A percentile compares a stretch with the other conserved stretches of the same genome.
These are phyloP conservation scores for Eimeria praecox DNA, from an alignment of 169 alveolate genomes.

Conservation along the genomic window DNA sequence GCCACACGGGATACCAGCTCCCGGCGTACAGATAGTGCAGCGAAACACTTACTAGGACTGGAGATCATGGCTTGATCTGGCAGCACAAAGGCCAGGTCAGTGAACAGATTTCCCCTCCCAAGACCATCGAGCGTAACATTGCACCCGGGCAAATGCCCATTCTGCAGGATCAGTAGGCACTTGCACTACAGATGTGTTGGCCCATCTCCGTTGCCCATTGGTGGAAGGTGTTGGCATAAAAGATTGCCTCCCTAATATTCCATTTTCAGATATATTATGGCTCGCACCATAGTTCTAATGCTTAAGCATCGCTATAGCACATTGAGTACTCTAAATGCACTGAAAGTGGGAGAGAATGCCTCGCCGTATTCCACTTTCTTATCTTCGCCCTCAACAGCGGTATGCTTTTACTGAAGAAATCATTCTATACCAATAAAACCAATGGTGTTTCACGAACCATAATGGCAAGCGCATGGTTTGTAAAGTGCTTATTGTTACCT, in stretches of 20 bases:
- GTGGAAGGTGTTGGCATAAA: not conserved
- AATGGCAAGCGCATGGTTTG: not conserved
- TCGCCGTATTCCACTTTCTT: not conserved
- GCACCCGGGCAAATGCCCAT: constrained; percentile 91
- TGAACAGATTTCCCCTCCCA: constrained; percentile 89
- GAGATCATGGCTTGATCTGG: not conserved
- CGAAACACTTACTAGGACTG: not conserved
- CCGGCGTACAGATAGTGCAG: not conserved
- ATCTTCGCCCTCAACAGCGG: not conserved
- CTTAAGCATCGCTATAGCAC: not conserved
- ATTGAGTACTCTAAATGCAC: not conserved
- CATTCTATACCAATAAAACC: not conserved
- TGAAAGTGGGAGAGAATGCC: not conserved
- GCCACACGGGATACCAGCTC: not conserved
- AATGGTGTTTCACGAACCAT: not conserved
- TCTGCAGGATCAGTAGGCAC: constrained; percentile 3
- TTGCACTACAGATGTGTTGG: not conserved
- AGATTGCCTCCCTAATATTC: not conserved
- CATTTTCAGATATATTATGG: not conserved
- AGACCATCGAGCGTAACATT: constrained; percentile 93
- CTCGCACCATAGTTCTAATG: not conserved
- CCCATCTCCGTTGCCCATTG: not conserved
- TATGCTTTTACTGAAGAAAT: not conserved
- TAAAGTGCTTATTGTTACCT: constrained; percentile 75
- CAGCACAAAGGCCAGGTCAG: constrained; percentile 75